Percentiles rank a stretch among this genome's conserved stretches.
Conservation (phyloP, 2,329 filamentous ascomycete species). For the Ambrosiella cleistominuta region DNA sequence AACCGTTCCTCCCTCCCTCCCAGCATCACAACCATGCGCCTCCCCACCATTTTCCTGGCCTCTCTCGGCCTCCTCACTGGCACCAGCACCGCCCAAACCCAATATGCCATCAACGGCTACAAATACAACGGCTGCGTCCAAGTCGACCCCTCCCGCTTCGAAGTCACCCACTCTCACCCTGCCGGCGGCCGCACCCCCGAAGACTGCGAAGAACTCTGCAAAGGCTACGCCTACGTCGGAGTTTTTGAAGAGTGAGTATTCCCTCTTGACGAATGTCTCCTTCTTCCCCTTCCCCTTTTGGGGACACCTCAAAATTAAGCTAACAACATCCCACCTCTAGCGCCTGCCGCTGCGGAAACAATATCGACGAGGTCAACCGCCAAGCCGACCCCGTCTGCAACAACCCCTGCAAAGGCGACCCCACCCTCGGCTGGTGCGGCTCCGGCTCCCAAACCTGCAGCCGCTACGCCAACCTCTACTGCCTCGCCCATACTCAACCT, state of each 20-base stretch:
- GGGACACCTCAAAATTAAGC: not conserved
- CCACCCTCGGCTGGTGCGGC: conserved; percentile 11
- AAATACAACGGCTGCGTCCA: conserved; percentile 13
- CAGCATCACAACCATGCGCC: not conserved
- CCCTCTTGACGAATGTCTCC: not conserved
- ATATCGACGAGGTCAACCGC: conserved; percentile 8
- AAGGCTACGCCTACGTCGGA: conserved; percentile 12
- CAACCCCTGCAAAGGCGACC: conserved; percentile 12
- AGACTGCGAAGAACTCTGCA: conserved; percentile 13
- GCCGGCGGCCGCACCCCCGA: conserved; percentile 13
- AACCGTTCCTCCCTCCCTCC: not conserved
- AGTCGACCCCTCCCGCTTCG: conserved; percentile 1
- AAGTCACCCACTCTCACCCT: conserved; percentile 4
- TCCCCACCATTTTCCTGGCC: not conserved
- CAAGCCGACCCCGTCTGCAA: conserved; percentile 12
- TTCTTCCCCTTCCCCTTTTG: no score
- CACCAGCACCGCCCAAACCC: conserved; percentile 6
- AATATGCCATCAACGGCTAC: conserved; percentile 10
- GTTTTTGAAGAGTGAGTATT: conserved; percentile 13
- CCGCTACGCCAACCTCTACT: conserved; percentile 12
- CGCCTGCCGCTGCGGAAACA: conserved; percentile 12
- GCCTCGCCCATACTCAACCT: conserved; percentile 2
- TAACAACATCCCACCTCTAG: not conserved
- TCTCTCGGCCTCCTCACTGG: not conserved
- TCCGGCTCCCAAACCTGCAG: conserved; percentile 5